Base-by-base conservation (phyloP, 2,329 filamentous ascomycete genomes). In the Dothistroma pini region DNA sequence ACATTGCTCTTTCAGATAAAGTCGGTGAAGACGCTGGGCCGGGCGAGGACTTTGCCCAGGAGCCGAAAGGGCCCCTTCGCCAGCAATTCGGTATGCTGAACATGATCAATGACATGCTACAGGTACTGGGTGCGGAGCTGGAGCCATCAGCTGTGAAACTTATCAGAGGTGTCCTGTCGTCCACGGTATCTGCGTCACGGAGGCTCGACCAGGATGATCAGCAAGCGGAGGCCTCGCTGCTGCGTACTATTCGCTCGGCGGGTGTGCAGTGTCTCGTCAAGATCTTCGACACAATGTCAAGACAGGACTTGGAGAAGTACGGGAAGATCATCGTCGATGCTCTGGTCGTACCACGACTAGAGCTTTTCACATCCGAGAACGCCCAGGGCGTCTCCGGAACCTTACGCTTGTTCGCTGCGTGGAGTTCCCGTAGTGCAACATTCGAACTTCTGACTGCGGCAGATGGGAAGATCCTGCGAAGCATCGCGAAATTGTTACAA, bases 81-180 rank as follows among this genome's bases (percentile, higher is more conserved):
- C 95, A 93, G 75, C 93, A 97, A 75, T 84, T 95, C 61, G 95
- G 96, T 79, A 86, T 97, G 72, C 79, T 96, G 56, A 96, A 96
- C 72, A 95, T 97, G 91, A 82, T 95, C 54, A 88, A 92, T 62
- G 87, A 93, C 11, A 86, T 97, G 73, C 86, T 97, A 62, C 89
- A 89, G 60, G 91, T 95, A 57, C 83, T 97, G 38, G 91, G 93
- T 57, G 86, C 84, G 5, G 88, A 87, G 57, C 85, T 96, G 57
- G 76, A 81, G 2, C 83, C 86, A 0, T 93, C 90, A 68, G 83
- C 88, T 54, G 79, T 83, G 16, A 83, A 83, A 12, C 81, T 97
- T 4, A 80, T 93, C 63, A 87, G 93, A 68, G 85, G 91, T 0
- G 82, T 96, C 0, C 78, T 97, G 0, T 93, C 92, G 72, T 97